Evolutionary conservation across 2,329 filamentous ascomycete genomes (phyloP).

Genomic region (Monosporascus cannonballus): DNA sequence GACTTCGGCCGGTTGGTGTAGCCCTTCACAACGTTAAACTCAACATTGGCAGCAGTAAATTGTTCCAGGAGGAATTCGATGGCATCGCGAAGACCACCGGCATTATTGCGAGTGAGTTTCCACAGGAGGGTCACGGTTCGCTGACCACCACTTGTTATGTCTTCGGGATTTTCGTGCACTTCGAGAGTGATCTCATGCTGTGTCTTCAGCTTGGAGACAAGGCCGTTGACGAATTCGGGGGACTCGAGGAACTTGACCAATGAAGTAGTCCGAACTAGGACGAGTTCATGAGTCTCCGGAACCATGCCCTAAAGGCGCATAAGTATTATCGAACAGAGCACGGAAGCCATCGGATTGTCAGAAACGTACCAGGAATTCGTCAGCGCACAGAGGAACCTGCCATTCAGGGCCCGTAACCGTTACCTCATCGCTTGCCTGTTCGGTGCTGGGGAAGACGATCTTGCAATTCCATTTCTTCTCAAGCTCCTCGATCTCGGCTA

Average conservation of each 20-base stretch:
- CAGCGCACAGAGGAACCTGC: constrained; percentile 94
- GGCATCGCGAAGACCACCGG: constrained; percentile 88
- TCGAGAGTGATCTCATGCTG: constrained; percentile 90
- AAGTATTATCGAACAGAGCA: constrained; percentile 18
- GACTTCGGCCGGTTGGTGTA: constrained; percentile 98
- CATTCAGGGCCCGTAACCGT: constrained; percentile 95
- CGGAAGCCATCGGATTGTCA: not conserved
- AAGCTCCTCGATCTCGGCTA: constrained; percentile 84
- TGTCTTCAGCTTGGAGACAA: constrained; percentile 76
- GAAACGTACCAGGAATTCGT: constrained; percentile 72
- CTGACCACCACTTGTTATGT: constrained; percentile 50
- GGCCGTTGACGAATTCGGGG: constrained; percentile 71
- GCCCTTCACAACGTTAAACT: constrained; percentile 80
- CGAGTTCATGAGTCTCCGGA: constrained; percentile 87
- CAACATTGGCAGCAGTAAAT: constrained; percentile 83
- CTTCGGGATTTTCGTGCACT: constrained; percentile 58
- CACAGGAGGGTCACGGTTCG: constrained; percentile 62
- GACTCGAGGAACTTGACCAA: constrained; percentile 79
- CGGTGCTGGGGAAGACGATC: constrained; percentile 95
- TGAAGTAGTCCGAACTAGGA: constrained; percentile 69
- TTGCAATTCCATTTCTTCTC: constrained; percentile 99
- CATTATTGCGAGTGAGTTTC: constrained; percentile 93
- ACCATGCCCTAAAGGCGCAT: constrained; percentile 71
- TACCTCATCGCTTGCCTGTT: constrained; percentile 93
- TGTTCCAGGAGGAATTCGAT: constrained; percentile 89